A percentile compares a stretch with the other conserved stretches of the same genome.
Evolutionary conservation across 2,329 filamentous ascomycete species (phyloP).

Genomic region (Zymoseptoria tritici): DNA sequence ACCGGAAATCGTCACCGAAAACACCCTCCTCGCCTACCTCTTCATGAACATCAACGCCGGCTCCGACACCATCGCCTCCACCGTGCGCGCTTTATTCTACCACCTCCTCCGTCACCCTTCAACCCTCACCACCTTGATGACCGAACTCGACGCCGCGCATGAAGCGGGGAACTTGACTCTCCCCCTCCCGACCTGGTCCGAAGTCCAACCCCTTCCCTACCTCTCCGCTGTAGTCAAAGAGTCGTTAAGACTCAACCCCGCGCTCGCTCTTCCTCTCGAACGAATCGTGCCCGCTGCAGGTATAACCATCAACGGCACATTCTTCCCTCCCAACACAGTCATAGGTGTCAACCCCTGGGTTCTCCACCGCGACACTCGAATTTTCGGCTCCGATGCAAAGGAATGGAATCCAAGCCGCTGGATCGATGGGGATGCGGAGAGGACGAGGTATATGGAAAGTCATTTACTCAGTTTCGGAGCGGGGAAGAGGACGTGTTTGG

Average conservation of each 20-base stretch:
- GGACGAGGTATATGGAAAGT: constrained; percentile 56
- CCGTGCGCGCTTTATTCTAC: constrained; percentile 10
- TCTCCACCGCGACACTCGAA: constrained; percentile 32
- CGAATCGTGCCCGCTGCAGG: constrained; percentile 17
- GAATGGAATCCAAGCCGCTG: constrained; percentile 40
- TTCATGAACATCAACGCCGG: constrained; percentile 24
- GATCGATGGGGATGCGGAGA: constrained; percentile 42
- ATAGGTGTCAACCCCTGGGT: constrained; percentile 41
- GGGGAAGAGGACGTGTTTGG: constrained; percentile 14
- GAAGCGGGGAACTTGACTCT: constrained; percentile 8
- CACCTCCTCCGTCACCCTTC: constrained; percentile 7
- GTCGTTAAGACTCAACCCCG: constrained; percentile 19
- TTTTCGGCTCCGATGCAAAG: constrained; percentile 31
- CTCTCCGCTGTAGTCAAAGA: constrained; percentile 23
- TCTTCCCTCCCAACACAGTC: constrained; percentile 33
- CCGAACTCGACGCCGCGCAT: constrained; percentile 12
- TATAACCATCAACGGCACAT: constrained; percentile 12
- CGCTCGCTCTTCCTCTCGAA: constrained; percentile 18
- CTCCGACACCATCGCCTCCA: constrained; percentile 12
- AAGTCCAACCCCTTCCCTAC: constrained; percentile 18
- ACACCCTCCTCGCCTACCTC: constrained; percentile 18
- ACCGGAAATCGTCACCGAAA: constrained; percentile 20
- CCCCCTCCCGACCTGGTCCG: constrained; percentile 12
- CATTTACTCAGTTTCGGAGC: constrained; percentile 44
- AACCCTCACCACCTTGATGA: constrained; percentile 4